These are phyloP conservation scores for Floccularia luteovirens DNA, from an alignment of 768 basidiomycete genomes.

Conservation along the genomic window DNA sequence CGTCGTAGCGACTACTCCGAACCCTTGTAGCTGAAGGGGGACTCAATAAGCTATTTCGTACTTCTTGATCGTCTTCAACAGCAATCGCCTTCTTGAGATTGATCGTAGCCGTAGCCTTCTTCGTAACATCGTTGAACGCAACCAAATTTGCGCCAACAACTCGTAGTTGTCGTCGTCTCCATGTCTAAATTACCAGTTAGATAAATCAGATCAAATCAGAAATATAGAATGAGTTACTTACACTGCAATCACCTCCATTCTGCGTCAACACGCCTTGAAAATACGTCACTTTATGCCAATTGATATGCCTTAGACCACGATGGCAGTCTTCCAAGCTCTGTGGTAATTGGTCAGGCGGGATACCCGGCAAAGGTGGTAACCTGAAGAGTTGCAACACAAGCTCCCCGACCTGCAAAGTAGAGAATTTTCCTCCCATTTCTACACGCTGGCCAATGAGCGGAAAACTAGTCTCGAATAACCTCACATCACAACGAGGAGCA, in stretches of 20 bases:
- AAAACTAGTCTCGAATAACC: slow-evolving; percentile 75
- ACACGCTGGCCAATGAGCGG: slow-evolving; percentile 73
- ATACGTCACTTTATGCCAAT: slow-evolving; percentile 93
- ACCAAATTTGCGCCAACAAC: slow-evolving; percentile 82
- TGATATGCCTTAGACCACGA: slow-evolving; percentile 79
- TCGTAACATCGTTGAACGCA: slow-evolving; percentile 91
- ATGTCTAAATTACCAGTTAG: slow-evolving; percentile 41
- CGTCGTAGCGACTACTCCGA: slow-evolving; percentile 38
- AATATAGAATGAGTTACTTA: slow-evolving; percentile 30
- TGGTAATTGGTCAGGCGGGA: slow-evolving; percentile 71
- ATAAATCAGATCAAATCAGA: slow-evolving; percentile 2
- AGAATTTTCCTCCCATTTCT: slow-evolving; percentile 48
- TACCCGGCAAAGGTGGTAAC: slow-evolving; percentile 81
- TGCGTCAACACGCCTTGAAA: slow-evolving; percentile 92
- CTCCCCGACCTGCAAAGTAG: slow-evolving; percentile 74
- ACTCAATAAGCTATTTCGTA: slow-evolving; percentile 33
- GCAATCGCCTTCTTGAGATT: slow-evolving; percentile 77
- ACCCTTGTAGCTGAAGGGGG: too few species aligned
- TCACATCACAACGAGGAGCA: slow-evolving; percentile 74
- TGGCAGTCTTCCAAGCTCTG: slow-evolving; percentile 91
- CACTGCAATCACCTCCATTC: slow-evolving; percentile 86
- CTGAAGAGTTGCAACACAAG: slow-evolving; percentile 87
- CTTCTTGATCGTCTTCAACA: slow-evolving; percentile 71
- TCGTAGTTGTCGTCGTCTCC: slow-evolving; percentile 77
- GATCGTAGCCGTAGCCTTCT: slow-evolving; percentile 84